Evolutionary conservation across 768 basidiomycete species (phyloP).

Genomic region (Zangia roseola): DNA sequence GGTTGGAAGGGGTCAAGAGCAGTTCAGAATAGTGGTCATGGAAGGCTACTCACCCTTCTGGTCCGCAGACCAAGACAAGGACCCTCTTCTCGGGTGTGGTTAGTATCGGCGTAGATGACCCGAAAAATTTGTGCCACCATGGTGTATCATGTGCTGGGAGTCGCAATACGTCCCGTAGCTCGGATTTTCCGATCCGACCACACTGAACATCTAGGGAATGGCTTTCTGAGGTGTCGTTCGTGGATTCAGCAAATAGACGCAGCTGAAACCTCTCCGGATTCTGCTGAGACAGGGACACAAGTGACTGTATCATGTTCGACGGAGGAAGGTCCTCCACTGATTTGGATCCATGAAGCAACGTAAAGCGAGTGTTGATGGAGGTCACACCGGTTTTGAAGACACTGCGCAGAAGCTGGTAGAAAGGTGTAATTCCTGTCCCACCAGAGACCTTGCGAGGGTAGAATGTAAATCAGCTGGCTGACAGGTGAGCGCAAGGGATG

Average conservation of each 20-base stretch:
- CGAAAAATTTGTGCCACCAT: constrained; percentile 33
- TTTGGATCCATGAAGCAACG: constrained; percentile 69
- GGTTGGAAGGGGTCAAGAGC: neutral
- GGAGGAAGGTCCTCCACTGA: constrained; percentile 68
- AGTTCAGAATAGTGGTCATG: neutral
- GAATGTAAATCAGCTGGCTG: neutral
- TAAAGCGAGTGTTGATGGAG: constrained; percentile 52
- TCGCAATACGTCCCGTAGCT: constrained; percentile 44
- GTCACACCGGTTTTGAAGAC: constrained; percentile 38
- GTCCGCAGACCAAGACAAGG: constrained; percentile 79
- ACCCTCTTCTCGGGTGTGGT: constrained; percentile 37
- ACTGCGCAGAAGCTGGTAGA: constrained; percentile 70
- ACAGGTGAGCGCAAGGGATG: neutral
- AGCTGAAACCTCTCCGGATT: constrained; percentile 58
- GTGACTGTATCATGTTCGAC: constrained; percentile 51
- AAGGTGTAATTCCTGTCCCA: constrained; percentile 85
- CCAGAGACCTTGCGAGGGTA: constrained; percentile 69
- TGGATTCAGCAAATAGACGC: constrained; percentile 60
- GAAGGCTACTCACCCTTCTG: constrained; percentile 65
- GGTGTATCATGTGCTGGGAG: constrained; percentile 18
- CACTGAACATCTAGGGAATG: constrained; percentile 31
- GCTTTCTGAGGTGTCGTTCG: constrained; percentile 19
- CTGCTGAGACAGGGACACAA: constrained; percentile 45
- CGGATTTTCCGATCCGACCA: constrained; percentile 56
- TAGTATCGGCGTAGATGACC: constrained; percentile 1